Evolutionary conservation across 1,139 yeast genomes (phyloP), one percentile per base, ranked within the genome.

Genomic region (Diutina sp.): DNA sequence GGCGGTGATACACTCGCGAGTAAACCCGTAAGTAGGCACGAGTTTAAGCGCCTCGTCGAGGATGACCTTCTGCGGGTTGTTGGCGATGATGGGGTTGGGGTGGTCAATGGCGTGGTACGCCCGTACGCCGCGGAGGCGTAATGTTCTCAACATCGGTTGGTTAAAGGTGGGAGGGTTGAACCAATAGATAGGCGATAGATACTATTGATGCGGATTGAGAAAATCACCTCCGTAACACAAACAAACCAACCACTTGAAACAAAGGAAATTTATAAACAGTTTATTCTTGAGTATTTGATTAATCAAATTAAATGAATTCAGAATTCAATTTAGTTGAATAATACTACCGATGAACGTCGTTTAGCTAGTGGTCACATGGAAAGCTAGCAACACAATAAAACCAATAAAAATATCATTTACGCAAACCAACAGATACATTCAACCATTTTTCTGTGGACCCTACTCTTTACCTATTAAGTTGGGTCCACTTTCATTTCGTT

Each of bases 11-110:
- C 96, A 83, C 48, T 71, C 68, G 52, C 79, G 78, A 58, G 78
- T 72, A 67, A 93, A 90, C 1, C 98, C 98, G 58, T 70, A 73
- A 56, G 69, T 63, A 1, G 96, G 96, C 32, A 91, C 87, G 60
- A 73, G 73, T 44, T 69, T 70, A n/a, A 75, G 59, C 0, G 80
- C 71, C 16, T 51, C 18, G 25, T 51, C 14, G 11, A 51, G 35
- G 16, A 51, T 44, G 16, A 25, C 21, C n/a, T 38, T 16, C 14
- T 44, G 18, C 18, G 47, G 47, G 29, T 21, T 11, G 58, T 69
- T 69, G 53, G 67, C 61, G 55, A 76, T 66, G 29, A 76, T 30
- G n/a, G 53, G 44, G 16, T 16, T 50, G 29, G 67, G 51, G 66
- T 65, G 21, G 73, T 65, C 58, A 74, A 79, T 14, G 74, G 65